Conservation (phyloP, 2,329 filamentous ascomycete species). For the Neonectria sp. region DNA sequence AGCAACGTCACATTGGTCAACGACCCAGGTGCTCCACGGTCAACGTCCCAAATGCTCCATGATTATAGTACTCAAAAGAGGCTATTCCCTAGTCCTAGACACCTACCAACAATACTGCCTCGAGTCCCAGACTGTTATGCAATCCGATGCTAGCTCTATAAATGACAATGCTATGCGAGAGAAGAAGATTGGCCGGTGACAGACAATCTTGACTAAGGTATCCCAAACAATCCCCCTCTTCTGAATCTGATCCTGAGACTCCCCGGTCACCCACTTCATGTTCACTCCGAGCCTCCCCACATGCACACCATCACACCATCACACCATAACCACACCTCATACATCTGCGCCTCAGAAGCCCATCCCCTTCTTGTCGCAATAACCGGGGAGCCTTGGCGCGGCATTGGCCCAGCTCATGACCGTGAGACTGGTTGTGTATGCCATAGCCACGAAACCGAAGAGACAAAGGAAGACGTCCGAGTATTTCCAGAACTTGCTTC, state of each 20-base stretch:
- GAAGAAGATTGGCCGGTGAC: constrained; percentile 32
- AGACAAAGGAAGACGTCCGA: constrained; percentile 84
- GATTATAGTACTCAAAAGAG: neutral
- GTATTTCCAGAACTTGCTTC: constrained; percentile 74
- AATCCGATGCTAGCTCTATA: constrained; percentile 44
- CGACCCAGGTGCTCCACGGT: neutral
- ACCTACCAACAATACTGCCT: neutral
- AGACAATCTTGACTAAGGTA: constrained; percentile 34
- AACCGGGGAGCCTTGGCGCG: constrained; percentile 63
- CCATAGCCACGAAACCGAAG: constrained; percentile 90
- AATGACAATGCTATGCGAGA: constrained; percentile 42
- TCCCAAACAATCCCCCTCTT: constrained; percentile 20
- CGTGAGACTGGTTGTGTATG: constrained; percentile 91
- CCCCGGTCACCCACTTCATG: constrained; percentile 11
- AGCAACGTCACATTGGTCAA: constrained; percentile 29
- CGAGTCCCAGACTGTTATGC: constrained; percentile 26
- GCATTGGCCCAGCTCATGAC: constrained; percentile 87
- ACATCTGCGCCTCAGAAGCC: constrained; percentile 31
- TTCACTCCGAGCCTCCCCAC: neutral
- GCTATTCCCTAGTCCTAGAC: constrained; percentile 15
- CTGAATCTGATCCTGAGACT: constrained; percentile 11
- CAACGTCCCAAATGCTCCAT: neutral
- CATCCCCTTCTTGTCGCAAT: constrained; percentile 63
- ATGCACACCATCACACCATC: neutral
- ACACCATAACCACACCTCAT: neutral